Evolutionary conservation across 495 filamentous ascomycete genomes (phyloP), one percentile per base, ranked within the genome.

Genomic region (Sporormia fimetaria): DNA sequence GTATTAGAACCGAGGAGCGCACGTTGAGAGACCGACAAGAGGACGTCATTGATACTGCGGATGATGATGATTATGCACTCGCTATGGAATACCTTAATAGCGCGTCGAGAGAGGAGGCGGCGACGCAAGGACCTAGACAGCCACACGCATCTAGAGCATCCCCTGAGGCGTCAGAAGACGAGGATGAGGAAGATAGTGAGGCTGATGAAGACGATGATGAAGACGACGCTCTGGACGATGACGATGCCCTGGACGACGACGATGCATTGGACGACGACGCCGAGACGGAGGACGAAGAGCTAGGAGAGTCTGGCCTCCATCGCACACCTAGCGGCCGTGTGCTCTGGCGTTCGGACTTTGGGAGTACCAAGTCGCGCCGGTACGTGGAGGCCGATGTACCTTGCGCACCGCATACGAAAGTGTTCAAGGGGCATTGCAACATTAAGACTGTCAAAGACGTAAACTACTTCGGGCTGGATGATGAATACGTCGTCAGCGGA

Each of bases 401-500:
- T 3, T 74, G 74, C 47, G 67, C 61, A 21, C 54, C 73, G 3
- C 73, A 80, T 41, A 79, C 69, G 0, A 65, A 68, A 21, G 46
- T 63, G 24, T 84, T 81, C 52, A 62, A 64, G 6, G 80, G 80
- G 15, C 80, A 83, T 55, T 81, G 78, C 62, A 85, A 85, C 40
- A 66, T 80, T 35, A 73, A 74, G 47, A 85, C 80, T 0, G 76
- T 83, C 37, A 85, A 85, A 48, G 80, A 85, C 57, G 71, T 79
- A 37, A 83, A 83, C 38, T 85, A 72, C 58, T 81, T 75, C 38
- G 80, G 80, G 0, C 57, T 80, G 34, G 60, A 81, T 32, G 80
- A 85, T 50, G 78, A 84, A 48, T 85, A 83, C 46, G 78, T 85
- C 3, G 77, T 83, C 9, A 77, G 72, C 36, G 80, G 80, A 10